Evolutionary conservation across 371 early-diverging fungal genomes (phyloP), one percentile per base, ranked within the genome.

Genomic region (Cokeromyces recurvatus): DNA sequence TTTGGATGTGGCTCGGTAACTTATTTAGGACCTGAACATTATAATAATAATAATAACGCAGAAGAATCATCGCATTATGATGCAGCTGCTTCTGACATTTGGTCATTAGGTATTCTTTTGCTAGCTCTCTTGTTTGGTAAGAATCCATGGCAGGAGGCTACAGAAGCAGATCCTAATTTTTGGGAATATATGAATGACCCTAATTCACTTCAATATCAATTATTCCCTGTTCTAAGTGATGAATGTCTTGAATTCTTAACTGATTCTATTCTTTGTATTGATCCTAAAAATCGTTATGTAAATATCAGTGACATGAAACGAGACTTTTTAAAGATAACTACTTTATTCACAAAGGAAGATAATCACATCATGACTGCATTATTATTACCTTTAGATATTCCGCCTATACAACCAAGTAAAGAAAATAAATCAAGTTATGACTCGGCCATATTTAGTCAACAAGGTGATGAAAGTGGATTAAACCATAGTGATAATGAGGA

Each of bases 1-100:
- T 81, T 84, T 56, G 91, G 91, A 9, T 85, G 87, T 61, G 92
- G 92, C 14, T 78, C 79, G 35, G 82, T 84, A 31, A 78, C 86
- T 37, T 82, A 79, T 43, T 62, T 82, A 52, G 77, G 74, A 0
- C 83, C 83, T 4, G 83, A 82, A 45, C 78, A 78, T 52, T 74
- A 82, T 59, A 6, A 5, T 14, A 4, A 9, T 4, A 34, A 5
- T 14, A 82, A 78, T n/a, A 40, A 46, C 10, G 38, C 37, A 24
- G 31, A 38, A 38, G 46, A 57, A 11, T 12, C 56, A 7, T 42
- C 59, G 12, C 63, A 66, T 27, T 31, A 49, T 9, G 38, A 46
- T 17, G 42, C 85, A 4, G 78, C 86, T 22, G 77, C 79, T 25
- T 79, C 78, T 16, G 88, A 90, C 57, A 73, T 82, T 9, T 91